Conservation (phyloP, 768 basidiomycete species). For the Galerina sulciceps region DNA sequence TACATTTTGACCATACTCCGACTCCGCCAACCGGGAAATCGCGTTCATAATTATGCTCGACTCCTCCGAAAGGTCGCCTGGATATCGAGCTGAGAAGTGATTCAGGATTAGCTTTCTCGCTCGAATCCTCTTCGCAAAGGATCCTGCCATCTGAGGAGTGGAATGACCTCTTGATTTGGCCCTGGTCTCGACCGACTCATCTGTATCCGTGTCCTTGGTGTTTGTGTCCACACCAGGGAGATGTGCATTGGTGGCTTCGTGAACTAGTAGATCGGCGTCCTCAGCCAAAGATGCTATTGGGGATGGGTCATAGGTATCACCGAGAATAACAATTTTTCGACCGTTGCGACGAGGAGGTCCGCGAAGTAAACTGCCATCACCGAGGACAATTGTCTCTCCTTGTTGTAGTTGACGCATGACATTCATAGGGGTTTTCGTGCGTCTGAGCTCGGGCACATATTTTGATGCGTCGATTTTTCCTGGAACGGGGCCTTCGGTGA, state of each 20-base stretch:
- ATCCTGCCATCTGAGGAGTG: conserved; percentile 89
- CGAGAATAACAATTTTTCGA: conserved; percentile 79
- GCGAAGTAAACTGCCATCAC: conserved; percentile 72
- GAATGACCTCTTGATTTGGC: conserved; percentile 85
- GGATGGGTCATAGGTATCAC: conserved; percentile 86
- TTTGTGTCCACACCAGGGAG: conserved; percentile 64
- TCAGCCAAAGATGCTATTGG: conserved; percentile 61
- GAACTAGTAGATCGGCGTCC: conserved; percentile 76
- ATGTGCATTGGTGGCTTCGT: conserved; percentile 91
- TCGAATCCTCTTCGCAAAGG: conserved; percentile 69
- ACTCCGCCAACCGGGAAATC: conserved; percentile 60
- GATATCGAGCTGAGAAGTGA: conserved; percentile 85
- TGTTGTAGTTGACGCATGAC: conserved; percentile 69
- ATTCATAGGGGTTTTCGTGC: conserved; percentile 71
- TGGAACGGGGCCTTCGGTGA: conserved; percentile 71
- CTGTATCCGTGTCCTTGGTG: conserved; percentile 66
- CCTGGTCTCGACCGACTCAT: conserved; percentile 61
- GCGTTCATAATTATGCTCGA: conserved; percentile 63
- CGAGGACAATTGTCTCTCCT: conserved; percentile 64
- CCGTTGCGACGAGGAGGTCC: conserved; percentile 71
- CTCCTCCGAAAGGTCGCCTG: conserved; percentile 61
- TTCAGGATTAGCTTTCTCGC: conserved; percentile 75
- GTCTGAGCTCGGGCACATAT: conserved; percentile 70
- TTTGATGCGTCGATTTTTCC: conserved; percentile 75
- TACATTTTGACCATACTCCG: conserved; percentile 59